Conservation (phyloP, 2,329 filamentous ascomycete species). For the Tolypocladium paradoxum region DNA sequence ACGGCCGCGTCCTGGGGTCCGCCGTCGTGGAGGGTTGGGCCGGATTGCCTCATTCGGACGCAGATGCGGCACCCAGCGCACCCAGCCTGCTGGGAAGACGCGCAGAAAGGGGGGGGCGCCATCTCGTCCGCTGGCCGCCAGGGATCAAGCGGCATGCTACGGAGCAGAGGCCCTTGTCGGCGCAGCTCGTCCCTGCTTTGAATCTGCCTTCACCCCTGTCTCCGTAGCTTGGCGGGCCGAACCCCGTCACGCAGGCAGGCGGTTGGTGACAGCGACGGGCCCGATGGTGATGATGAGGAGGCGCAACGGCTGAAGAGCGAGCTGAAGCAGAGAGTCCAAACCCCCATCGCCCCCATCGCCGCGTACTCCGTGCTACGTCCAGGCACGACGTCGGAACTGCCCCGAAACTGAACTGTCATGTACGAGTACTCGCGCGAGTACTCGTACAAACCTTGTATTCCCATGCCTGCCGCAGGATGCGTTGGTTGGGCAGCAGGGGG, state of each 20-base stretch:
- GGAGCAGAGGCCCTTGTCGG: neutral
- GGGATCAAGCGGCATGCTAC: neutral
- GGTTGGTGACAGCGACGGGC: neutral
- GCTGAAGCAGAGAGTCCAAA: neutral
- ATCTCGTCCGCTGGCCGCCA: neutral
- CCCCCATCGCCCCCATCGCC: too few species aligned
- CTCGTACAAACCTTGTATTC: too few species aligned
- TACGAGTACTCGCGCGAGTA: too few species aligned
- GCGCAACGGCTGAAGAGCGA: neutral
- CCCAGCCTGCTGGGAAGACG: neutral
- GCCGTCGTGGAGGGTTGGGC: neutral
- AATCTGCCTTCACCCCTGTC: neutral
- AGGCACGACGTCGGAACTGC: neutral
- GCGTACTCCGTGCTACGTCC: too few species aligned
- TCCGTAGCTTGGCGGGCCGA: neutral
- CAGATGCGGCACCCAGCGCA: neutral
- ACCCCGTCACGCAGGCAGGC: neutral
- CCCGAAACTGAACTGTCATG: neutral
- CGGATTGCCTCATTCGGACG: neutral
- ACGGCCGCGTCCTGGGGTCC: neutral
- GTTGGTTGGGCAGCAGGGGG: neutral
- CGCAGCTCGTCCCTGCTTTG: neutral
- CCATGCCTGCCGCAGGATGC: neutral
- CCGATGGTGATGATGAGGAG: neutral
- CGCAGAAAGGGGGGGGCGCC: neutral